Evolutionary conservation across 2,329 filamentous ascomycete genomes (phyloP), one percentile per base, ranked within the genome.

Genomic region (Hypoxylon sp.): DNA sequence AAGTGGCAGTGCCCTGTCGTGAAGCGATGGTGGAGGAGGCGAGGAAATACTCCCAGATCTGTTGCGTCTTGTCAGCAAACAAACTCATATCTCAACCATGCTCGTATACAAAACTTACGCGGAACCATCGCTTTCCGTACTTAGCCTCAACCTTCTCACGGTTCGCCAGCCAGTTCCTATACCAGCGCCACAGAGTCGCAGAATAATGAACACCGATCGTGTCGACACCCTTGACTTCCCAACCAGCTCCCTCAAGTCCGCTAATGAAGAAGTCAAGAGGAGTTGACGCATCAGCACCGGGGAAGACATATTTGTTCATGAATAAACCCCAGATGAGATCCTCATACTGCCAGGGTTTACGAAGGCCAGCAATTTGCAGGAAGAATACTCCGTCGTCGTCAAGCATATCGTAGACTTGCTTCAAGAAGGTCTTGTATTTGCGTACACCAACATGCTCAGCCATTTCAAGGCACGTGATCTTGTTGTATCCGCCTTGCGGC

Each of bases 291-390:
- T 98, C 96, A 53, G 96, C 96, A 78, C 96, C 96, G 32, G 94
- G 96, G 87, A 98, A 98, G 79, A 98, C 86, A 81, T 98, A 97
- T 84, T 97, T 97, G 90, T 98, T 98, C 93, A 98, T 97, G 87
- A 97, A 98, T 48, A 98, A 87, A 78, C 96, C 96, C 96, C 96
- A 98, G 79, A 95, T 92, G 53, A 97, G 87, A 82, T 98, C 95
- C 85, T 98, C 94, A 77, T 97, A 98, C 81, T 98, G 96, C 96
- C 96, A 98, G 69, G 87, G 84, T 84, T 96, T 96, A 73, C 96
- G 91, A 67, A 99, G 87, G 82, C 96, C 96, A 73, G 95, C 93
- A 74, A 96, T 93, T 81, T 98, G 96, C 65, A 98, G 86, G 87
- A 96, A 97, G 84, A 98, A 97, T 71, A 93, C 88, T 79, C 96